phyloP scores from a whole-genome alignment of 805 yeast species.

The Sugiyamaella qingdaonensis region DNA sequence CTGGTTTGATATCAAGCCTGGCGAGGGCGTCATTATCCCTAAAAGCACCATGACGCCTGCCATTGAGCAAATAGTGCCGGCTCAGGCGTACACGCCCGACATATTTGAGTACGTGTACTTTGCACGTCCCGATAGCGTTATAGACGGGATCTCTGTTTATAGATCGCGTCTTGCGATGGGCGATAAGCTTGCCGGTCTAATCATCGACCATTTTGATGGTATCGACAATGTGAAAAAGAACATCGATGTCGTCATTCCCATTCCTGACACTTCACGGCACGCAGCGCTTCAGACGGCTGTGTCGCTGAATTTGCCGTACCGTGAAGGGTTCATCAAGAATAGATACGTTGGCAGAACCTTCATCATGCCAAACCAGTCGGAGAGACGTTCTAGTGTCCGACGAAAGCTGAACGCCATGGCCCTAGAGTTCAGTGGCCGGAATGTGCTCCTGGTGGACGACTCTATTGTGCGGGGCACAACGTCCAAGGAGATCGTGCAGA shows the following conservation, averaged over 20 bases:
- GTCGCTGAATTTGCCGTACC: constrained; percentile 70
- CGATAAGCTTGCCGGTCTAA: constrained; percentile 72
- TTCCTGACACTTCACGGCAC: constrained; percentile 97
- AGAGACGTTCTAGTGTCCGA: constrained; percentile 89
- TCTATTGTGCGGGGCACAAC: constrained; percentile 98
- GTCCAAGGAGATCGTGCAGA: constrained; percentile 88
- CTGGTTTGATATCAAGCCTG: constrained; percentile 83
- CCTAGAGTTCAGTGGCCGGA: constrained; percentile 78
- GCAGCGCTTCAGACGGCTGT: constrained; percentile 92
- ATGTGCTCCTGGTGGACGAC: constrained; percentile 90
- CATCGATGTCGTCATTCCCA: constrained; percentile 95
- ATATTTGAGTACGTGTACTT: constrained; percentile 96
- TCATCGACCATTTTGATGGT: constrained; percentile 43
- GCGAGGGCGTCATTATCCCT: constrained; percentile 93
- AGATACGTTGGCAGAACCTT: constrained; percentile 96
- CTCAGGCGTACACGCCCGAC: constrained; percentile 83
- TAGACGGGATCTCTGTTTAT: constrained; percentile 96
- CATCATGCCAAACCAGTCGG: constrained; percentile 96
- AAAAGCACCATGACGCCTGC: constrained; percentile 71
- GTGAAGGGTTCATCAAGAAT: constrained; percentile 97
- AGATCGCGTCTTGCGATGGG: constrained; percentile 94
- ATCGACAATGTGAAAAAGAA: constrained; percentile 45
- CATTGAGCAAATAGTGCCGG: constrained; percentile 79
- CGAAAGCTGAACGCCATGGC: constrained; percentile 95
- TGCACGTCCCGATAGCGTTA: constrained; percentile 94